Evolutionary conservation across 805 yeast species (phyloP).

Genomic region (Candida hungchunana): DNA sequence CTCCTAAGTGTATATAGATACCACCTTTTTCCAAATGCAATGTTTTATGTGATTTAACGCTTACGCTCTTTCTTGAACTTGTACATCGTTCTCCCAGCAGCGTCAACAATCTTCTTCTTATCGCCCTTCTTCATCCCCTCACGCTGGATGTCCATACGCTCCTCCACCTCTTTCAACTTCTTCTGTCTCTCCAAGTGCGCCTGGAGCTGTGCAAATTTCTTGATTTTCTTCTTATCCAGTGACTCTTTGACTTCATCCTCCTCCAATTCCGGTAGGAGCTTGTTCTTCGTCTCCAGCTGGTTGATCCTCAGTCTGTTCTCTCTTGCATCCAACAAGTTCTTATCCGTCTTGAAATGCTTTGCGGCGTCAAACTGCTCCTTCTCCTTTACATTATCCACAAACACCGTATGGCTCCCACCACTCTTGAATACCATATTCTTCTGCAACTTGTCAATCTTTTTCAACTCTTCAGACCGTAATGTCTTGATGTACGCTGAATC

Average conservation of each 20-base stretch:
- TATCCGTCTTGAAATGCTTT: slow-evolving; percentile 66
- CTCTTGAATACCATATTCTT: slow-evolving; percentile 46
- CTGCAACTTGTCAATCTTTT: slow-evolving; percentile 51
- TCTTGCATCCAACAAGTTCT: slow-evolving; percentile 51
- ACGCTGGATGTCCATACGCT: slow-evolving; percentile 69
- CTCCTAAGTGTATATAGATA: too few species aligned
- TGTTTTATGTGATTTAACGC: slow-evolving; percentile 29
- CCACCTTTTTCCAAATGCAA: slow-evolving; percentile 2
- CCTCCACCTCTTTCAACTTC: slow-evolving; percentile 64
- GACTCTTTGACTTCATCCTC: slow-evolving; percentile 34
- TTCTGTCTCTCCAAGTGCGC: slow-evolving; percentile 64
- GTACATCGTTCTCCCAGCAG: slow-evolving; percentile 64
- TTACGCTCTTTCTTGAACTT: slow-evolving; percentile 86
- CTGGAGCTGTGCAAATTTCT: slow-evolving; percentile 56
- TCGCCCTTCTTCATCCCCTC: slow-evolving; percentile 90
- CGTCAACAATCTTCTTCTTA: slow-evolving; percentile 67
- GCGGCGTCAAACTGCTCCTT: slow-evolving; percentile 60
- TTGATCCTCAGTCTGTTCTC: slow-evolving; percentile 67
- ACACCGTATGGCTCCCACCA: slow-evolving; percentile 78
- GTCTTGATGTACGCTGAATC: slow-evolving; percentile 84
- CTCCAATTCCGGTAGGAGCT: slow-evolving; percentile 25
- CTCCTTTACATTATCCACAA: slow-evolving; percentile 62
- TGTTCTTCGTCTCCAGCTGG: slow-evolving; percentile 47
- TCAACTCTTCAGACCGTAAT: slow-evolving; percentile 62
- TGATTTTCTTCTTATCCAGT: slow-evolving; percentile 50